phyloP scores from a whole-genome alignment of 2,329 filamentous ascomycete genomes.

The Alternaria rosae region DNA sequence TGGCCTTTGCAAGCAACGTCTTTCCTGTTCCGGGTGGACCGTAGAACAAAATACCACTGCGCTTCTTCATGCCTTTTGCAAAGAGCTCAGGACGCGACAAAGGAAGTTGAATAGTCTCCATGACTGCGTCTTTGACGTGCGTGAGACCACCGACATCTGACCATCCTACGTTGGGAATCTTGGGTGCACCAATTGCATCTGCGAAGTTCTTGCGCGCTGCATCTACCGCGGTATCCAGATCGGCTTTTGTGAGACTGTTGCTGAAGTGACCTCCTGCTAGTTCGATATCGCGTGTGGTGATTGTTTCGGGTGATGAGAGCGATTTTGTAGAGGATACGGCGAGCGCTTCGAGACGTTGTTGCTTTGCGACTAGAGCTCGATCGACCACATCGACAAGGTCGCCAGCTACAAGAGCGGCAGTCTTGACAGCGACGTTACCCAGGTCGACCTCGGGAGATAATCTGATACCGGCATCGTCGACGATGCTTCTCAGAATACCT shows the following conservation, averaged over 20 bases:
- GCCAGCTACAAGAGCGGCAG: constrained; percentile 91
- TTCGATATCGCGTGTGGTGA: constrained; percentile 83
- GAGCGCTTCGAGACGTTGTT: constrained; percentile 76
- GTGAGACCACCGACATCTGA: constrained; percentile 92
- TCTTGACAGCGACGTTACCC: constrained; percentile 87
- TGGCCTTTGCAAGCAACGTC: constrained; percentile 90
- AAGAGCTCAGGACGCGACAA: constrained; percentile 92
- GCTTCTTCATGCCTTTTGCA: constrained; percentile 97
- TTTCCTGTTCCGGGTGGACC: constrained; percentile 91
- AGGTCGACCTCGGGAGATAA: constrained; percentile 86
- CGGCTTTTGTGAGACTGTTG: constrained; percentile 77
- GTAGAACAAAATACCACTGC: constrained; percentile 91
- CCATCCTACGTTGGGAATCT: constrained; percentile 97
- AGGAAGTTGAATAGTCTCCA: constrained; percentile 94
- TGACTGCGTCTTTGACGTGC: constrained; percentile 96
- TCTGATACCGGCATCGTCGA: constrained; percentile 77
- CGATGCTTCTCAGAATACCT: constrained; percentile 80
- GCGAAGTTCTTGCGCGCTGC: constrained; percentile 97
- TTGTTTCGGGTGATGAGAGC: constrained; percentile 39
- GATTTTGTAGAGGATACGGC: constrained; percentile 59
- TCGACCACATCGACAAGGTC: constrained; percentile 95
- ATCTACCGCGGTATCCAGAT: constrained; percentile 93
- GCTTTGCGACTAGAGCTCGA: constrained; percentile 79
- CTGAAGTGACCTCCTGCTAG: constrained; percentile 83
- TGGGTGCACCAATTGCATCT: constrained; percentile 94